Conservation (phyloP, 495 filamentous ascomycete genomes). For the Clavariopsis aquatica region DNA sequence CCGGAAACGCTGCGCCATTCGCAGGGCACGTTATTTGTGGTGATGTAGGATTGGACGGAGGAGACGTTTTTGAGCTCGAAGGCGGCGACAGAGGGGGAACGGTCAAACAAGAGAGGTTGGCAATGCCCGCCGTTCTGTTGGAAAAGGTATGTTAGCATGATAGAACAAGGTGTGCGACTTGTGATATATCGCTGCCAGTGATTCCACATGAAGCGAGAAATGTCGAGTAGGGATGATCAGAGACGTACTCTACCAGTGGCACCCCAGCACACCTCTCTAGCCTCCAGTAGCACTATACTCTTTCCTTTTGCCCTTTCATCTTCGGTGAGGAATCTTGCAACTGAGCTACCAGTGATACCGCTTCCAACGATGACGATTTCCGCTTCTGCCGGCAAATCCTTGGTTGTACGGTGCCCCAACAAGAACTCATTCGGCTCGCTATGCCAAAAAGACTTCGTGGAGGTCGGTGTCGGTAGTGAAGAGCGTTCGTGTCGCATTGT, state of each 20-base stretch:
- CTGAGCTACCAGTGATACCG: constrained; percentile 70
- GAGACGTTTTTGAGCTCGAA: constrained; percentile 67
- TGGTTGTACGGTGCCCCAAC: constrained; percentile 61
- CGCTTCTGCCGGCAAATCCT: constrained; percentile 56
- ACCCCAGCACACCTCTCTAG: constrained; percentile 74
- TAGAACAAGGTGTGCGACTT: no score
- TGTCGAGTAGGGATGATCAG: no score
- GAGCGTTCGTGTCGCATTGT: constrained; percentile 24
- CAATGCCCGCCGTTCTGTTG: constrained; percentile 73
- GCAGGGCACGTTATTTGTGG: constrained; percentile 57
- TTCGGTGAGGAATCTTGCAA: constrained; percentile 62
- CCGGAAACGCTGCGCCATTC: constrained; percentile 58
- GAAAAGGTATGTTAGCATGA: background rate
- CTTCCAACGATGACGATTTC: constrained; percentile 73
- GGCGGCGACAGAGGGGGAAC: constrained; percentile 52
- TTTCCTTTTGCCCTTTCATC: constrained; percentile 43
- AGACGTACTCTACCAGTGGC: constrained; percentile 69
- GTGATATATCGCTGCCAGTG: no score
- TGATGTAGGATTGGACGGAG: constrained; percentile 56
- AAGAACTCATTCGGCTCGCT: constrained; percentile 57
- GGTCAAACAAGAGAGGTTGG: constrained; percentile 61
- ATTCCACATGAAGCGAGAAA: no score
- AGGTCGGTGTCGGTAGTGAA: constrained; percentile 28
- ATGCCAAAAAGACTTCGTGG: constrained; percentile 74
- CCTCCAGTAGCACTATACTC: constrained; percentile 73